Base-by-base conservation (phyloP, 345 rosid species). In the Tarenaya hassleriana region DNA sequence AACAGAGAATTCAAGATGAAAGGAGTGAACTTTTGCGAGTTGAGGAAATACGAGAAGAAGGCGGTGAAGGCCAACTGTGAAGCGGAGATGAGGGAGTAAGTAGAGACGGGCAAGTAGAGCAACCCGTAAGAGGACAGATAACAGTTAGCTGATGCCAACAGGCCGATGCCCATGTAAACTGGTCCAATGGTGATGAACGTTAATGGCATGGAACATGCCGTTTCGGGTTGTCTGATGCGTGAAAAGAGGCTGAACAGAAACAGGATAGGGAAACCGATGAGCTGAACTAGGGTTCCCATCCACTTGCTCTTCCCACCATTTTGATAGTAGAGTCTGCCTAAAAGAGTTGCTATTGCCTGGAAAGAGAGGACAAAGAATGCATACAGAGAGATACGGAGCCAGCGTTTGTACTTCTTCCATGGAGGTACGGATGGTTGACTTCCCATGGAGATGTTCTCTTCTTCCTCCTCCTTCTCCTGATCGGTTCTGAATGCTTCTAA, bases 61-160 rank as follows among this genome's bases (percentile, higher is more conserved):
- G 77, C 77, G 40, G 73, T 80, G 73, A 83, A 77, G 34, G 71
- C 78, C 19, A 75, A n/a, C 3, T 76, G 79, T 0, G 77, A 72
- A 7, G 78, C 74, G 16, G 58, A 61, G 6, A 77, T 34, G 16
- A 83, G 55, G 17, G 80, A 60, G 63, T 40, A 72, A 10, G 80
- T 77, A 13, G 82, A 77, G 11, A 80, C 67, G 0, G 80, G 95
- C 42, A 80, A 73, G 69, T 74, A 71, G 5, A 48, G 52, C 2
- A 79, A 72, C 24, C 84, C 86, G 11, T 73, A 19, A 0, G 82
- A 77, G 38, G 68, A 77, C 42, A 73, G 14, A 37, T 78, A 64
- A 46, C 67, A 55, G 4, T 10, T 7, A 27, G 52, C 67, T 12
- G 78, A 74, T 1, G 42, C 17, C 33, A 76, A 46, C 0, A 76